Percentiles rank a stretch among this genome's conserved stretches.
Conservation (phyloP, 169 alveolate genomes). For the Eimeria tenella region DNA sequence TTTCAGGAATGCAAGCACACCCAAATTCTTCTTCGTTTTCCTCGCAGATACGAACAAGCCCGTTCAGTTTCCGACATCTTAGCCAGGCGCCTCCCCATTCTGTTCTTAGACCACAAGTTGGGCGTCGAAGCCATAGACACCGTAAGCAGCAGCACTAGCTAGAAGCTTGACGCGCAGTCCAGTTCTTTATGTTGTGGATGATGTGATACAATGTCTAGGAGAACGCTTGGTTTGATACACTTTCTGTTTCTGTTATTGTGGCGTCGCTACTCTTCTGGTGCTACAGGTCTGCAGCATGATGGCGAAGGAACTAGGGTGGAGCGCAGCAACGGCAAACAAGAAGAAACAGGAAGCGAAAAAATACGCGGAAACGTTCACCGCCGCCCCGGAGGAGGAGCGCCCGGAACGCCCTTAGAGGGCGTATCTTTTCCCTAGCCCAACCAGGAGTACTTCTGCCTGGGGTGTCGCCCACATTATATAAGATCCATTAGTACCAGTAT, state of each 20-base stretch:
- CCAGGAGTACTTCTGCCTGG: no score
- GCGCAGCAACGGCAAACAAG: neutral
- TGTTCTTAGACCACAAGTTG: conserved; percentile 85
- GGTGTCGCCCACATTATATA: no score
- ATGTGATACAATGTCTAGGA: no score
- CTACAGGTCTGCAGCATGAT: conserved; percentile 8
- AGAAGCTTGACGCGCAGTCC: no score
- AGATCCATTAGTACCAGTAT: no score
- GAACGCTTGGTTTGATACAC: no score
- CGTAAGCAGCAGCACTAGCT: no score
- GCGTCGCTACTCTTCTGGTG: neutral
- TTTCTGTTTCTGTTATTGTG: neutral
- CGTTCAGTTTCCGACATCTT: conserved; percentile 87
- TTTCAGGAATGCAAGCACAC: no score
- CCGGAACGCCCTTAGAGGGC: no score
- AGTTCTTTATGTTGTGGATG: no score
- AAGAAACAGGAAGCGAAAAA: neutral
- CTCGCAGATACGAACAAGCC: conserved; percentile 83
- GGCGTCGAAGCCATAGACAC: conserved; percentile 68
- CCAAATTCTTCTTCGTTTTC: neutral
- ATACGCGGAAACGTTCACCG: neutral
- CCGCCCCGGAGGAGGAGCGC: neutral
- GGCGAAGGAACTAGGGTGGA: conserved; percentile 33
- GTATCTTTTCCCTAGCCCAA: no score
- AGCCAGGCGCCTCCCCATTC: conserved; percentile 88